Percentiles rank a stretch among this genome's conserved stretches.
phyloP scores from a whole-genome alignment of 768 basidiomycete genomes.

The Podaxis sp. region DNA sequence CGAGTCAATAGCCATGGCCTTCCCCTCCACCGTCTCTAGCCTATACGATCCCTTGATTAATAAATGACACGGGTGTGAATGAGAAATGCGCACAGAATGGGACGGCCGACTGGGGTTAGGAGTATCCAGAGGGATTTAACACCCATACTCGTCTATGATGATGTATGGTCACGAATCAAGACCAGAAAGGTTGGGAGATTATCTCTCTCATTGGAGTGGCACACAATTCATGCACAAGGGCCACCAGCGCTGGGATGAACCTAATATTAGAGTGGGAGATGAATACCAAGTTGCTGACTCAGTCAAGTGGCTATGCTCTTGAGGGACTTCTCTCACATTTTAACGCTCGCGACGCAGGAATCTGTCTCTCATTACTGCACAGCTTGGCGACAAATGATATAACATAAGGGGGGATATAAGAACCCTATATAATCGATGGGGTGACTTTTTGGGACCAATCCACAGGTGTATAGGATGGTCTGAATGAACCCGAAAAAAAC shows the following conservation, averaged over 20 bases:
- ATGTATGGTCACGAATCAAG: constrained; percentile 1
- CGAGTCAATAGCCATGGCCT: constrained; percentile 94
- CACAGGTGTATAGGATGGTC: not conserved
- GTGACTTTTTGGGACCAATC: not conserved
- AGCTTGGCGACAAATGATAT: no score
- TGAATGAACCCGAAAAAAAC: not conserved
- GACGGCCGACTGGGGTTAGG: constrained; percentile 88
- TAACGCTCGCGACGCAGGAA: no score
- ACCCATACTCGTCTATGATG: constrained; percentile 60
- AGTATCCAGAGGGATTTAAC: constrained; percentile 96
- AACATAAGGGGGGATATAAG: not conserved
- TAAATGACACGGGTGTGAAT: not conserved
- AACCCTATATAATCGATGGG: not conserved
- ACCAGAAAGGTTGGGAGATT: not conserved
- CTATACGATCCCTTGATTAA: constrained; percentile 35
- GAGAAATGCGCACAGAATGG: constrained; percentile 68
- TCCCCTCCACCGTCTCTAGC: constrained; percentile 94
- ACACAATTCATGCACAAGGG: not conserved
- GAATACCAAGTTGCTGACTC: not conserved
- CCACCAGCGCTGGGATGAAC: not conserved
- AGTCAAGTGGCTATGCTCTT: not conserved
- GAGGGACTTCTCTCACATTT: not conserved
- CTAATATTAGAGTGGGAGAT: not conserved
- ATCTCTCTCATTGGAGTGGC: not conserved
- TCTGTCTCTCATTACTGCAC: no score